phyloP scores from a whole-genome alignment of 345 rosid genomes.

The Syzygium aromaticum region DNA sequence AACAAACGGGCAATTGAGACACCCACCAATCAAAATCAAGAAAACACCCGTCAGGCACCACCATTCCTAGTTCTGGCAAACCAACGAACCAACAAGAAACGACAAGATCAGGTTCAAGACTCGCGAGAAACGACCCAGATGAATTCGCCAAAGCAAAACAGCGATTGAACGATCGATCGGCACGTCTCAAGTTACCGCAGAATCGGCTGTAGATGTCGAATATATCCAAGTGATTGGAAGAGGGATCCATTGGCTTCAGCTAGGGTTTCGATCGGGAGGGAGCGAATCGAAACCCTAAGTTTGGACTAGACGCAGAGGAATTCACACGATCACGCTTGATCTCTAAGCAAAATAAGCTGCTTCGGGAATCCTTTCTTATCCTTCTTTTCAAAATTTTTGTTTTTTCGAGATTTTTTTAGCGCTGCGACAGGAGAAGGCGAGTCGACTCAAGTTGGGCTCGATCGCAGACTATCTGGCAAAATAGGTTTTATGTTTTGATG shows the following conservation, averaged over 20 bases:
- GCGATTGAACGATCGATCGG: background rate
- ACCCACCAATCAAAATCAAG: background rate
- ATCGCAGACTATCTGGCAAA: background rate
- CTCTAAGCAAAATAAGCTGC: background rate
- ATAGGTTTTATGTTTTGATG: background rate
- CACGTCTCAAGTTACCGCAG: conserved; percentile 2
- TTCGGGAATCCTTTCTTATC: background rate
- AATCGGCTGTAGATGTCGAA: conserved; percentile 4
- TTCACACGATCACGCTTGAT: background rate
- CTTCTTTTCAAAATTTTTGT: background rate
- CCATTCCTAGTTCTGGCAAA: background rate
- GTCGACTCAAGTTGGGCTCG: background rate
- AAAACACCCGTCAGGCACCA: background rate
- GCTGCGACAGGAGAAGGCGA: background rate
- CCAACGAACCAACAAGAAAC: background rate
- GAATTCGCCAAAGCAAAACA: background rate
- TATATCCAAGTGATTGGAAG: background rate
- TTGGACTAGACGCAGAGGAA: background rate
- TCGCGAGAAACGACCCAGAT: background rate
- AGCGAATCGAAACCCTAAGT: background rate
- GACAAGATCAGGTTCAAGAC: background rate
- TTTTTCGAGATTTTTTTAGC: background rate
- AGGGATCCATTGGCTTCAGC: conserved; percentile 3
- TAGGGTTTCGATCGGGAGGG: background rate
- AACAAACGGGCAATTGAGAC: background rate